Evolutionary conservation across 192 early-diverging fungal genomes (phyloP).

Genomic region (Umbelopsis sp.): DNA sequence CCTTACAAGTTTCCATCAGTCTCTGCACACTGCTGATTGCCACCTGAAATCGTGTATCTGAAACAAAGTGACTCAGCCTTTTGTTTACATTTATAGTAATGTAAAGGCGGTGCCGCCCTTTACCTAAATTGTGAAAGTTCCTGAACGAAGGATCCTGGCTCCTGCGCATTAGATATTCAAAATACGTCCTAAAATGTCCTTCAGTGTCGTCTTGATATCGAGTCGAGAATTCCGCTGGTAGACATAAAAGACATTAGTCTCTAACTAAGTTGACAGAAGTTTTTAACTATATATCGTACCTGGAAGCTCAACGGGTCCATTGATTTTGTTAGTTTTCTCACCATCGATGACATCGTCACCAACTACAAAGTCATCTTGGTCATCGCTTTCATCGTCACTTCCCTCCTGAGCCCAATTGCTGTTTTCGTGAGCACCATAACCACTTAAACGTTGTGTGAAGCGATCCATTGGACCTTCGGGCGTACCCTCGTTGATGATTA

Average conservation of each 20-base stretch:
- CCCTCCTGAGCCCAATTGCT: not conserved
- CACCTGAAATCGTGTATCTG: conserved; percentile 16
- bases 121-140: not conserved
- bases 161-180: conserved; percentile 1
- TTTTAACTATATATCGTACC: not conserved
- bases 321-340: not conserved
- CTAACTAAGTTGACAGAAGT: not conserved
- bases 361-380: not conserved
- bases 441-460: not conserved
- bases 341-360: conserved; percentile 11
- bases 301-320: not conserved
- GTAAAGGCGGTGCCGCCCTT: not conserved
- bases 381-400: conserved; percentile 1
- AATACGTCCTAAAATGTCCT: not conserved
- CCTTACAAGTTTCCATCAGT: conserved; percentile 3
- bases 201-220: conserved; percentile 7
- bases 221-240: conserved; percentile 4
- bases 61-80: not conserved
- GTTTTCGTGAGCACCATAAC: not conserved
- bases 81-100: too few species aligned
- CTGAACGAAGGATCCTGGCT: not conserved
- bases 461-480: conserved; percentile 4
- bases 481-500: not conserved
- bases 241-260: not conserved
- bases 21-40: conserved; percentile 3